phyloP scores from a whole-genome alignment of 305 asterid genomes.

The Fraxinus angustifolia region DNA sequence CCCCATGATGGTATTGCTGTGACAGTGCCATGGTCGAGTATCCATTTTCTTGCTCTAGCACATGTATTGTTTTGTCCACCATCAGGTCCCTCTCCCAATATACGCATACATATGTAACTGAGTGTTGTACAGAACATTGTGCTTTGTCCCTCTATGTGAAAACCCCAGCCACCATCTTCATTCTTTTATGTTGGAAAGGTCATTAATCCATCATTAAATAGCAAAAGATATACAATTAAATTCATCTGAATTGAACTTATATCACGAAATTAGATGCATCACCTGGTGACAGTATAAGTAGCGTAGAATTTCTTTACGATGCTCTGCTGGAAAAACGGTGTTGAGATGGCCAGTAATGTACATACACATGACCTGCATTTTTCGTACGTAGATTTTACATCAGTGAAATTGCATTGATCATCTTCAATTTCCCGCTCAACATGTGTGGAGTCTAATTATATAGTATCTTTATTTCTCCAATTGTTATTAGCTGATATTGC shows the following conservation, averaged over 20 bases:
- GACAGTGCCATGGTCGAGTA: neutral
- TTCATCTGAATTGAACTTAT: neutral
- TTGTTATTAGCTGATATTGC: too few relatives aligned
- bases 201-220: neutral
- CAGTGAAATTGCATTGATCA: neutral
- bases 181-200: neutral
- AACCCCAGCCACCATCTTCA: constrained; percentile 15
- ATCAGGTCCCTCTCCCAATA: constrained; percentile 5
- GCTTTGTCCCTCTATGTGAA: constrained; percentile 11
- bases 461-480: neutral
- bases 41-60: constrained; percentile 6
- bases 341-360: constrained; percentile 16
- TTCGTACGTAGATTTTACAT: neutral
- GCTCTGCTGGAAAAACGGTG: neutral
- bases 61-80: constrained; percentile 1
- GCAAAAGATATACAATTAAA: neutral
- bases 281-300: neutral
- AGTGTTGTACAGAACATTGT: constrained; percentile 6
- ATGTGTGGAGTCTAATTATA: neutral
- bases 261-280: neutral
- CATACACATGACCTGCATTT: constrained; percentile 14
- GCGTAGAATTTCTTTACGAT: neutral
- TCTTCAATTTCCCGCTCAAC: neutral
- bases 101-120: constrained; percentile 14
- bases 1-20: constrained; percentile 5